Base-by-base conservation (phyloP, 2,329 filamentous ascomycete genomes). In the Diaporthe citriasiana region DNA sequence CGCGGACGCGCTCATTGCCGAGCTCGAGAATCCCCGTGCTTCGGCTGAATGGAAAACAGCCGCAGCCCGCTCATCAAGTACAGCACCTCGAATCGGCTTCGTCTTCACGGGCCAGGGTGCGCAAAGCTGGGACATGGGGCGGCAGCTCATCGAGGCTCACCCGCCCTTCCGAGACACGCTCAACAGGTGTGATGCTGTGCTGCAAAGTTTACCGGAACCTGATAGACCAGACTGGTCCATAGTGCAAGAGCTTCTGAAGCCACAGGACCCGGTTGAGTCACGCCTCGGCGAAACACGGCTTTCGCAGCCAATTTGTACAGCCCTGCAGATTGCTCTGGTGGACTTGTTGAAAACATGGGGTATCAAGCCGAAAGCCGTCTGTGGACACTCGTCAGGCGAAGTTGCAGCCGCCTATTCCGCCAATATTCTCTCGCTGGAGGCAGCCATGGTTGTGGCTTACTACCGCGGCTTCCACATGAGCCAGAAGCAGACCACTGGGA, bases 321-420 rank as follows among this genome's bases (percentile, higher is more conserved):
- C 82, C 0, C 33, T 86, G 0, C 85, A 86, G 72, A 78, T 86
- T 5, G 78, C 78, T 3, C 73, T 85, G 0, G 79, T 85, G 0
- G 80, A 84, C 19, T 59, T 84, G 3, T 75, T 85, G 4, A 38
- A 25, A 5, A 33, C 45, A 0, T 76, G 74, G 1, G 78, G 78
- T 0, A 50, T 82, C 13, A 38, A 56, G 9, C 78, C 80, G 0
- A 27, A 45, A 0, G 77, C 75, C 1, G 79, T 82, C 8, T 71
- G 79, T 12, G 73, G 82, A 3, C 78, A 83, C 60, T 77, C 78
- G 22, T 75, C 78, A 2, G 80, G 80, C 10, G 71, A 73, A 19
- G 56, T 73, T 0, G 63, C 71, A 10, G 71, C 71, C 1, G 71
- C 71, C 1, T 70, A 73, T 10, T 53, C 40, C 7, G 60, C 71